Evolutionary conservation across 306 rosid genomes (phyloP), one percentile per base, ranked within the genome.

Genomic region (Sicyos edulis): DNA sequence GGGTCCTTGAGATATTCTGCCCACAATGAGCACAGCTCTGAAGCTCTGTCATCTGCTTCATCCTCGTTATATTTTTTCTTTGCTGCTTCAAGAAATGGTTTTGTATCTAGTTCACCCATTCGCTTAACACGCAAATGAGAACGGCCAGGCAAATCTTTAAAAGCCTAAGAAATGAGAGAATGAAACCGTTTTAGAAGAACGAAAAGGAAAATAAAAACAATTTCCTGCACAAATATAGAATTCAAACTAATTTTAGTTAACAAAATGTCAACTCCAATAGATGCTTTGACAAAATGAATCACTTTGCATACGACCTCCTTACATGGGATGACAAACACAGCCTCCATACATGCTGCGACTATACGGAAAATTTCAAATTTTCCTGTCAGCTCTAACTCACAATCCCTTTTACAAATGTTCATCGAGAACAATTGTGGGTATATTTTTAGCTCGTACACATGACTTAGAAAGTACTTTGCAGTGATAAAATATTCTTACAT

Each of bases 21-120:
- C 99, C 99, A 95, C 71, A 95, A 58, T 7, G 96, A 87, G 85
- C 97, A 91, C 55, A 95, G 71, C 79, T 87, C 95, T 37, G 88
- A 80, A n/a, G 97, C 97, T 80, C 77, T 83, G 13, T 86, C 91
- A 78, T 95, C 96, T 54, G 92, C 96, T 10, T 85, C 90, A 58
- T 89, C 97, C 76, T 72, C 91, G 7, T 78, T 85, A 82, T 86
- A 95, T 77, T 67, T 95, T 79, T 75, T 85, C 82, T 85, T 89
- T 95, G 89, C 83, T 77, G 80, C 87, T 81, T 89, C 88, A 75
- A 78, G 72, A 77, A 95, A 95, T 20, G 99, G 96, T 76, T 80
- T 86, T 71, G 53, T 52, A 74, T 89, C 92, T 47, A 95, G 95
- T 80, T 91, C 97, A 72, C 99, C 99, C 99, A 95, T 89, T 91